These are phyloP conservation scores for Lentinula raphanica DNA, from an alignment of 768 basidiomycete genomes.

Conservation along the genomic window DNA sequence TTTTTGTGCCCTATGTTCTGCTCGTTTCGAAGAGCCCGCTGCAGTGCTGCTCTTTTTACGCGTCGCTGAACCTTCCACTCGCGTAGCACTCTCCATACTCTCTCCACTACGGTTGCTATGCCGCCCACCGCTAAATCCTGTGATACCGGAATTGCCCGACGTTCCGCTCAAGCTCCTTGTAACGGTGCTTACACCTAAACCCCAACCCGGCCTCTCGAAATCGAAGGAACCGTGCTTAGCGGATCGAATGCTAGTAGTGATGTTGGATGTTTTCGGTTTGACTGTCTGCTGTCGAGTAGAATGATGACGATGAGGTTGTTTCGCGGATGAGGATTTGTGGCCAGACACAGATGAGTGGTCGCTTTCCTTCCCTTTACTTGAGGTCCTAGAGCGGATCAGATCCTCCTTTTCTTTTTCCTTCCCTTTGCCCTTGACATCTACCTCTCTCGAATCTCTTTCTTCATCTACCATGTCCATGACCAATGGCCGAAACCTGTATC, in stretches of 20 bases:
- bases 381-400: not conserved
- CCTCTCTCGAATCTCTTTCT: slow-evolving; percentile 17
- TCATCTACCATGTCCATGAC: slow-evolving; percentile 28
- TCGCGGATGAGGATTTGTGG: not conserved
- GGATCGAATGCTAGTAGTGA: slow-evolving; percentile 26
- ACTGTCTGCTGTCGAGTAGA: not conserved
- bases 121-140: slow-evolving; percentile 16
- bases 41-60: not conserved
- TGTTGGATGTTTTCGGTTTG: slow-evolving; percentile 18
- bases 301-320: not conserved
- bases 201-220: slow-evolving; percentile 64
- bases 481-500: slow-evolving; percentile 32
- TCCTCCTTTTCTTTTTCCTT: slow-evolving; percentile 11
- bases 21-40: slow-evolving; percentile 1
- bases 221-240: slow-evolving; percentile 72
- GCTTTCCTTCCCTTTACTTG: slow-evolving; percentile 15
- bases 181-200: slow-evolving; percentile 22
- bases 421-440: slow-evolving; percentile 8
- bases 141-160: slow-evolving; percentile 5
- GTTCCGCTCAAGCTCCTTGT: slow-evolving; percentile 9
- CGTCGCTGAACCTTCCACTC: not conserved
- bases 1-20: slow-evolving; percentile 6
- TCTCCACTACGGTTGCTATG: slow-evolving; percentile 26
- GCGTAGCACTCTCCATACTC: slow-evolving; percentile 7
- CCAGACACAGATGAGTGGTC: slow-evolving; percentile 4